Base-by-base conservation (phyloP, 306 rosid genomes). In the Vigna nakashimae region DNA sequence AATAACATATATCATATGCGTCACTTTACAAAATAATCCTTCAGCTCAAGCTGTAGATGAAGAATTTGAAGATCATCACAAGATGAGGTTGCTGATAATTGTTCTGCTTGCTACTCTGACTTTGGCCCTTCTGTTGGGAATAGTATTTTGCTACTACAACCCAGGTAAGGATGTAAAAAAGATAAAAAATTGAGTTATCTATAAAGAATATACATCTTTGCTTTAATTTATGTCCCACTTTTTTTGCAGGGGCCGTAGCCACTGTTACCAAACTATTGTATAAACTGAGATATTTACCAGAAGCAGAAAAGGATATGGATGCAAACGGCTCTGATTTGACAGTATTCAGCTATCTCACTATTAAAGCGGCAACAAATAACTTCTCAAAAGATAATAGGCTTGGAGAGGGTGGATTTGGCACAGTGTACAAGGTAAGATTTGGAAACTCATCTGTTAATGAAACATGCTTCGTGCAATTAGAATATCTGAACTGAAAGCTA, bases 331-430 rank as follows among this genome's bases (percentile, higher is more conserved):
- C 87, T 50, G 81, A 84, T 62, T 48, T 82, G 65, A 75, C 49
- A 80, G 87, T 62, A 15, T 82, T 86, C 13, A 68, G 75, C 46
- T 86, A 82, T 63, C 60, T 85, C 68, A 67, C 84, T 20, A 58
- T 89, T 38, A 86, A 71, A 71, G 62, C 50, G n/a, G 90, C 90
- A 40, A 87, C 92, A 48, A n/a, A 73, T 69, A 84, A 89, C 59
- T 89, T 87, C 71, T 87, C 86, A n/a, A 64, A 51, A 43, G 75
- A 85, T 10, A 83, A 78, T 48, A 83, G 74, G 82, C 80, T 89
- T 51, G 90, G 90, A 64, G 77, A 86, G 79, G 92, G 90, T 26
- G 90, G 92, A 22, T 84, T 71, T 75, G 90, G 90, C 18, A 26
- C 76, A 7, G 92, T 89, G 4, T 86, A 80, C 71, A 83, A 89